Conservation (phyloP, 2,329 filamentous ascomycete species). For the Fusarium ramigenum region DNA sequence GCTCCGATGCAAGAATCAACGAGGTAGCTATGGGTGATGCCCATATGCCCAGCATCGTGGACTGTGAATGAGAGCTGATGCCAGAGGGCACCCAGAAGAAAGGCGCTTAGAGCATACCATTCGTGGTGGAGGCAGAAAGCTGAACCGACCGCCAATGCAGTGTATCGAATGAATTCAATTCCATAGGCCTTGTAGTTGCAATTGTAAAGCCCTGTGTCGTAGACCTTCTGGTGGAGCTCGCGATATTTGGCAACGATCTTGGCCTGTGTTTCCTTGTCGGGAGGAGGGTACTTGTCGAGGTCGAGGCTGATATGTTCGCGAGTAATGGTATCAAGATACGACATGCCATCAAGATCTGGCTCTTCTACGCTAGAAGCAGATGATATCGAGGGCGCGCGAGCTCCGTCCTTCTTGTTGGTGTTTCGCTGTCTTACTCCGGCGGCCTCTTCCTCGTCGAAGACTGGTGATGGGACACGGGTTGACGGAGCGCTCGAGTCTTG, state of each 20-base stretch:
- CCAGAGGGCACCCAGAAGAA: conserved; percentile 86
- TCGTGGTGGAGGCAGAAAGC: conserved; percentile 70
- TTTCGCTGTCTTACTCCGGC: conserved; percentile 46
- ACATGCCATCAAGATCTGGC: conserved; percentile 58
- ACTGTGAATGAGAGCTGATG: conserved; percentile 94
- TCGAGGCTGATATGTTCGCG: conserved; percentile 80
- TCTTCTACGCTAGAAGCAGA: conserved; percentile 67
- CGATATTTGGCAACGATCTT: conserved; percentile 84
- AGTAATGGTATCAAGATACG: conserved; percentile 78
- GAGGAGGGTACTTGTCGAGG: conserved; percentile 79
- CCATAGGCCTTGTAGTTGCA: conserved; percentile 86
- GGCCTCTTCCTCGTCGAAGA: conserved; percentile 57
- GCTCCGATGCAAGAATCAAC: conserved; percentile 88
- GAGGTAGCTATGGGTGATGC: conserved; percentile 91
- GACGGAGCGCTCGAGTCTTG: conserved; percentile 56
- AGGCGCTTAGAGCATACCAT: conserved; percentile 75
- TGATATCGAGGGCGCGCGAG: conserved; percentile 62
- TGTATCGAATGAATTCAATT: conserved; percentile 78
- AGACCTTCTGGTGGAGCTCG: conserved; percentile 75
- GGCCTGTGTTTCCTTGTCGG: conserved; percentile 78
- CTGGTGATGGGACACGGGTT: conserved; percentile 62
- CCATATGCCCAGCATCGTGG: conserved; percentile 97
- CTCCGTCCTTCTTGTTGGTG: conserved; percentile 17
- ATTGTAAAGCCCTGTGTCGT: conserved; percentile 79
- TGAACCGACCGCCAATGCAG: conserved; percentile 63